Base-by-base conservation (phyloP, 805 yeast genomes). In the Scheffersomyces coipomensis region DNA sequence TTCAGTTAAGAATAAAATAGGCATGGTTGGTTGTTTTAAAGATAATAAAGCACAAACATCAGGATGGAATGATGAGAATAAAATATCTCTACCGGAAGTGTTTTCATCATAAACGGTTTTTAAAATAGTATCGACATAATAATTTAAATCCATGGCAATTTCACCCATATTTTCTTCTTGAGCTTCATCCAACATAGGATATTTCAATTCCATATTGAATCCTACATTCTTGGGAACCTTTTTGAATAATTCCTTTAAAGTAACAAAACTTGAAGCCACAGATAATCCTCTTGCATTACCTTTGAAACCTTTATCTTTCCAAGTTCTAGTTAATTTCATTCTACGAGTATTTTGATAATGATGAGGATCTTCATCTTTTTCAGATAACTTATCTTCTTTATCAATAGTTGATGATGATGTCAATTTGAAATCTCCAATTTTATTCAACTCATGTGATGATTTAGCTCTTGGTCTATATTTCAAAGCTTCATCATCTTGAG, bases 151-250 rank as follows among this genome's bases (percentile, higher is more conserved):
- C 42, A 85, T 76, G 2, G 85, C 88, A 45, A 86, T 71, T 47
- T 84, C 85, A 13, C 95, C 96, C 79, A 90, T 84, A 43, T 84
- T 88, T 56, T 91, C 97, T 2, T 73, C 73, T 58, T 89, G 85
- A 0, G 95, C 90, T 64, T 91, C 98, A 58, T 88, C 95, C 37
- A 88, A 73, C 93, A 91, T 86, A 2, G 98, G 98, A 57, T 89
- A 91, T 58, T 91, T 89, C 63, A 93, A 82, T 61, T 91, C 98
- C 44, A 91, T 88, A 56, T 91, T 91, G 67, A 93, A 90, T 0
- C 98, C 98, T 12, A 90, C 95, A 42, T 75, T 77, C 41, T 73
- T 70, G 1, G 98, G 97, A 19, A 91, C 65, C 48, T 86, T 86
- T 53, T 76, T 75, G 66, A 91, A 88, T 34, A 90, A 74, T 48